These are phyloP conservation scores for Rhododendron ovatum DNA, from an alignment of 148 eudicot genomes.

Conservation along the genomic window DNA sequence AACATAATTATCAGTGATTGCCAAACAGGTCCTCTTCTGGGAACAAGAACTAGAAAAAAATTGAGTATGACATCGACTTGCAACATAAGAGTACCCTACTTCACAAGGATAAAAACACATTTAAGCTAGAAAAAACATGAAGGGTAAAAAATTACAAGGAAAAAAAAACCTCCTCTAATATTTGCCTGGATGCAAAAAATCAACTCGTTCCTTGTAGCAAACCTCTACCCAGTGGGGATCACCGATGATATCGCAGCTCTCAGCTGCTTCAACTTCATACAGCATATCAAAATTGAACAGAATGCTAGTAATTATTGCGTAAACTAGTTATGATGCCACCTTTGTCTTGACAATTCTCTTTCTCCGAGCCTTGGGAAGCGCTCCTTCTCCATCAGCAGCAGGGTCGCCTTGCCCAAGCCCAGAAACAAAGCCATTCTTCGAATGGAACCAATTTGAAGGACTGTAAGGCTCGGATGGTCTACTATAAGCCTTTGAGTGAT, in stretches of 20 bases:
- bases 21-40: background rate
- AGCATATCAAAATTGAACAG: conserved; percentile 13
- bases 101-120: background rate
- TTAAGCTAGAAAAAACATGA: background rate
- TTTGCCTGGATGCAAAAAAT: background rate
- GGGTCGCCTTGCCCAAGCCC: conserved; percentile 62
- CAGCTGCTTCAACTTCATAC: conserved; percentile 14
- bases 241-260: background rate
- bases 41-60: background rate
- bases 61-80: background rate
- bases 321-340: conserved; percentile 36
- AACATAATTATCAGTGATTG: background rate
- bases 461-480: conserved; percentile 48
- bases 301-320: background rate
- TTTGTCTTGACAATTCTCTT: conserved; percentile 74
- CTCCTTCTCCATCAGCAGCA: conserved; percentile 44
- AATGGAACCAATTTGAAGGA: conserved; percentile 76
- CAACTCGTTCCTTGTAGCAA: background rate
- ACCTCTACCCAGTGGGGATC: conserved; percentile 6
- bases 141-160: background rate
- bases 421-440: conserved; percentile 67
- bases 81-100: background rate
- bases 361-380: conserved; percentile 64
- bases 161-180: background rate
- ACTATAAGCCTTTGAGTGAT: conserved; percentile 59